Conservation (phyloP, 1,284 basidiomycete genomes). For the Ganoderma lucidum region DNA sequence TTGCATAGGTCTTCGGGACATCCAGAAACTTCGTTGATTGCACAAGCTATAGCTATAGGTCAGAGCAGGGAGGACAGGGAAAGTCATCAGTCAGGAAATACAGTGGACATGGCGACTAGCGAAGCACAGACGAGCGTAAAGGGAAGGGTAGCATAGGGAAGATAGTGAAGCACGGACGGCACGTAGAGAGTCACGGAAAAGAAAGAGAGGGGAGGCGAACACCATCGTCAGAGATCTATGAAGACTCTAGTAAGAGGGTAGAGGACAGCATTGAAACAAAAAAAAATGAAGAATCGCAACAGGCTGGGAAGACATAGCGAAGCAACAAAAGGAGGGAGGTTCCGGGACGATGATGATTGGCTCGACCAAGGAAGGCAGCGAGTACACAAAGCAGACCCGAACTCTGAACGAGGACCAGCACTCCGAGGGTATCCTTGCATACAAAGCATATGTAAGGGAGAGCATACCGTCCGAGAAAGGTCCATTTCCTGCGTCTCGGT, state of each 20-base stretch:
- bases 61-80: background rate
- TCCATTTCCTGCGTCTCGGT: slow-evolving; percentile 18
- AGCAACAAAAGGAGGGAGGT: background rate
- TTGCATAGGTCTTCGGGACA: background rate
- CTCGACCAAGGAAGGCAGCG: background rate
- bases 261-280: background rate
- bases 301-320: background rate
- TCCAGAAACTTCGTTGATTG: no score
- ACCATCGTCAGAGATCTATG: slow-evolving; percentile 11
- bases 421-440: slow-evolving; percentile 24
- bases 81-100: background rate
- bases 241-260: background rate
- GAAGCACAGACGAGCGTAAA: background rate
- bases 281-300: slow-evolving; percentile 1
- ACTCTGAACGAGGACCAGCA: slow-evolving; percentile 6
- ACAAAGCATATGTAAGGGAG: slow-evolving; percentile 15
- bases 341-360: background rate
- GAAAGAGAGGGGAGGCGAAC: background rate
- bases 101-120: background rate
- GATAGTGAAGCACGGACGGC: slow-evolving; percentile 1
- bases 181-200: background rate
- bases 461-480: slow-evolving; percentile 19
- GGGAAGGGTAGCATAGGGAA: background rate
- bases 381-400: slow-evolving; percentile 19
- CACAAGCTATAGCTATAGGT: background rate